Evolutionary conservation across 257 asterid genomes (phyloP), one percentile per base, ranked within the genome.

Genomic region (Ehretia macrophylla): DNA sequence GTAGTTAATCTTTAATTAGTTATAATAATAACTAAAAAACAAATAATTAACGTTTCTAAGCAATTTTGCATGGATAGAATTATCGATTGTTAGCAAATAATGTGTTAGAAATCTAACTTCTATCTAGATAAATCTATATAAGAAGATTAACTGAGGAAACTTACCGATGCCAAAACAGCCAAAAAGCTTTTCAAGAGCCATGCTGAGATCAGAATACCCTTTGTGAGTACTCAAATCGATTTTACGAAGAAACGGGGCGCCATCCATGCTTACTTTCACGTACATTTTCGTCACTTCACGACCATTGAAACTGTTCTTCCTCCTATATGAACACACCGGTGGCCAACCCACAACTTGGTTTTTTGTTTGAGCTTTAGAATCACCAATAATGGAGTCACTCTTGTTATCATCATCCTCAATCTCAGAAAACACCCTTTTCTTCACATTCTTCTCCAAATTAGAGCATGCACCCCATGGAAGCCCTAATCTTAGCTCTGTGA

Each of bases 281-380:
- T 56, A 56, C 61, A 16, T 56, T 18, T 32, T 56, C 21, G 11
- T 56, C 22, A 51, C 8, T 39, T 56, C 48, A 56, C 61, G 45
- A 4, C 47, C 48, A 56, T 56, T 39, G 17, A 35, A 56, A 17
- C 61, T 56, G 44, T 18, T 56, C 44, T 35, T 56, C 27, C 48
- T 56, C 11, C 61, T 8, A 35, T 56, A 35, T 35, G 61, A 56
- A 56, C 61, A 56, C 20, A 56, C 61, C 4, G 61, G 61, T 13
- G 61, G 61, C 61, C 61, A 56, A 12, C 61, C 61, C 45, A 56
- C 61, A 32, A 52, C 57, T 52, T 52, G 57, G 11, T 21, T 52
- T 11, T 52, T 52, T 20, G 17, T 12, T 0, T 52, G 27, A 17
- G 14, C 9, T 52, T 52, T 23, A 22, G 18, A 11, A 52, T 52